Base-by-base conservation (phyloP, 78 protist species). In the Pelomyxa schiedti region DNA sequence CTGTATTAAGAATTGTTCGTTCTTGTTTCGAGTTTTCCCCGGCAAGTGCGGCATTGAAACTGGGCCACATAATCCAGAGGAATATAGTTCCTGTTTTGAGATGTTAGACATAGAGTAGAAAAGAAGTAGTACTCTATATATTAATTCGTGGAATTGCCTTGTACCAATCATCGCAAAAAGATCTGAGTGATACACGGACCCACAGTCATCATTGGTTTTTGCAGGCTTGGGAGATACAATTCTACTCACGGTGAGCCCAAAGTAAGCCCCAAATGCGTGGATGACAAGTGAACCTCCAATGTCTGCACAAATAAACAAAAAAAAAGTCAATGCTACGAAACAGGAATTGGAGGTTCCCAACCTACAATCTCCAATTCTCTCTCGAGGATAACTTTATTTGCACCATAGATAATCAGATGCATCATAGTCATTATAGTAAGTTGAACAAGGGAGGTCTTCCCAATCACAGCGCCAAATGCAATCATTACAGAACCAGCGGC, bases 241-340 rank as follows among this genome's bases (percentile, higher is more conserved):
- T 64, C 42, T 63, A 26, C 81, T 72, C 35, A 72, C 85, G 3
- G 91, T 77, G 53, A 95, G 79, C 52, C 98, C 98, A 43, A 87
- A 92, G 64, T 43, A 84, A 26, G 92, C 89, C 9, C 98, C 98
- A 39, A 93, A 95, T 16, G 74, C 30, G 87, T 95, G 98, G 37
- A 95, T 82, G 36, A 53, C 40, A 90, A 93, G 87, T 36, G 92
- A 77, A 28, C 98, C 98, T 24, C 98, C 98, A 3, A 90, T 84
- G 80, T 95, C 95, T 53, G 63, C 3, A 4, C 3, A 47, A 16
- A 16, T 4, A 8, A 28, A 73, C 5, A 36, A 28, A 71, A 71
- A 71, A 71, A 8, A 7, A 8, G 9, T 6, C 67, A 22, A 16
- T 47, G 8, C 8, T 41, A 30, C 24, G 76, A 38, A 47, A 73